Evolutionary conservation across 2,329 filamentous ascomycete species (phyloP).

Genomic region (Bipolaris oryzae): DNA sequence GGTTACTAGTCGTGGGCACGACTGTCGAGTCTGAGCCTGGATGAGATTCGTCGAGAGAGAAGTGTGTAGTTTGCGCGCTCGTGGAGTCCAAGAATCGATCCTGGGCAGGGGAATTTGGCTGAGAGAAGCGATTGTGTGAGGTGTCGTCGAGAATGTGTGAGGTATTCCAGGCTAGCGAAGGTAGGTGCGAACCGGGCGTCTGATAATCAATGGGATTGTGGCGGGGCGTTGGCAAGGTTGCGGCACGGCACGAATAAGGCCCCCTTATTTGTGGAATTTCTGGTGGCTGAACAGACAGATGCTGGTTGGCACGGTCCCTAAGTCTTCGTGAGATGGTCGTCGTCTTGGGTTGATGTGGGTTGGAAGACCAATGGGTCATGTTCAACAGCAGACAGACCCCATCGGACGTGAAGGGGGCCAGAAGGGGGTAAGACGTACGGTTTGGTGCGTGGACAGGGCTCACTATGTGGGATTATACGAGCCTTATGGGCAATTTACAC

Average conservation of each 20-base stretch:
- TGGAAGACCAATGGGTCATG: constrained; percentile 45
- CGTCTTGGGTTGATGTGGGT: constrained; percentile 34
- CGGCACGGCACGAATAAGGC: constrained; percentile 42
- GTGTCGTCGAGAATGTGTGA: constrained; percentile 24
- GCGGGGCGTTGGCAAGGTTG: constrained; percentile 38
- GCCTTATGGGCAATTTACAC: constrained; percentile 37
- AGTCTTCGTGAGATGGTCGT: constrained; percentile 45
- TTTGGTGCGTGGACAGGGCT: constrained; percentile 34
- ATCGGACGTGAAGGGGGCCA: constrained; percentile 34
- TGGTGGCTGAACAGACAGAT: constrained; percentile 38
- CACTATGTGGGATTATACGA: constrained; percentile 35
- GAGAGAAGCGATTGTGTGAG: constrained; percentile 28
- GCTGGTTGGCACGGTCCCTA: constrained; percentile 40
- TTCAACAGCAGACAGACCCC: constrained; percentile 35
- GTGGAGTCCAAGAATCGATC: constrained; percentile 19
- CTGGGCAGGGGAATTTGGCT: constrained; percentile 21
- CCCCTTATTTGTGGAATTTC: constrained; percentile 38
- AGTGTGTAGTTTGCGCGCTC: constrained; percentile 28
- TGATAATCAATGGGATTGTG: constrained; percentile 39
- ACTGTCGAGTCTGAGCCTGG: constrained; percentile 21
- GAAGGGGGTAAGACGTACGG: constrained; percentile 48
- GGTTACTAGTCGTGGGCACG: constrained; percentile 16
- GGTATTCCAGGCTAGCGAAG: constrained; percentile 33
- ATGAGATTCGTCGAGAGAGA: constrained; percentile 27
- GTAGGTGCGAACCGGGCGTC: constrained; percentile 30